These are phyloP conservation scores for Spathaspora hagerdaliae DNA, from an alignment of 805 yeast species.

Conservation along the genomic window DNA sequence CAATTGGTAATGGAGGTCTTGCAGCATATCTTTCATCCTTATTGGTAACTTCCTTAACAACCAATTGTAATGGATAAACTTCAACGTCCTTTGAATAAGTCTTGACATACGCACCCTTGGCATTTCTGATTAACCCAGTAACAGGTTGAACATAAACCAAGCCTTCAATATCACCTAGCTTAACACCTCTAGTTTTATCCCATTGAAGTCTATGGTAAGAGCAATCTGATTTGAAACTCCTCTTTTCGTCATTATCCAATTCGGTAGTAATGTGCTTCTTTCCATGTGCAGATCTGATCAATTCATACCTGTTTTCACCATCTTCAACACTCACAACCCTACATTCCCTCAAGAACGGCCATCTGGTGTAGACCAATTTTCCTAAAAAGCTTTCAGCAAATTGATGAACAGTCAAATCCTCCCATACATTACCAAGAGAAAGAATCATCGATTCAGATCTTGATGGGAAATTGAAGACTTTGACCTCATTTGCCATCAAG, in stretches of 20 bases:
- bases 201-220: constrained; percentile 40
- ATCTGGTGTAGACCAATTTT: constrained; percentile 65
- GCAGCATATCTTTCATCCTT: constrained; percentile 72
- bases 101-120: constrained; percentile 73
- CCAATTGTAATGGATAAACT: constrained; percentile 70
- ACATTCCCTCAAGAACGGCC: constrained; percentile 91
- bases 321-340: constrained; percentile 63
- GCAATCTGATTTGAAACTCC: constrained; percentile 41
- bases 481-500: constrained; percentile 58
- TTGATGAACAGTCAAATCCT: constrained; percentile 55
- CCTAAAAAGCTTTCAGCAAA: constrained; percentile 62
- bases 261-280: constrained; percentile 30
- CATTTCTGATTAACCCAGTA: constrained; percentile 68
- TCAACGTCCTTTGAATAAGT: constrained; percentile 54
- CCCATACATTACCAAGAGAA: constrained; percentile 51
- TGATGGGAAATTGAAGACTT: constrained; percentile 82
- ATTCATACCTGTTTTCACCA: constrained; percentile 45
- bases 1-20: constrained; percentile 70
- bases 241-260: constrained; percentile 41
- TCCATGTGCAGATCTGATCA: constrained; percentile 22
- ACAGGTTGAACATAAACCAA: constrained; percentile 71
- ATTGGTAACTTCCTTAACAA: constrained; percentile 70
- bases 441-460: constrained; percentile 78
- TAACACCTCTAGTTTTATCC: constrained; percentile 57
- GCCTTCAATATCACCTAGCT: constrained; percentile 49